Percentiles rank a stretch among this genome's conserved stretches.
Conservation (phyloP, 495 filamentous ascomycete species). For the Xylaria flabelliformis region DNA sequence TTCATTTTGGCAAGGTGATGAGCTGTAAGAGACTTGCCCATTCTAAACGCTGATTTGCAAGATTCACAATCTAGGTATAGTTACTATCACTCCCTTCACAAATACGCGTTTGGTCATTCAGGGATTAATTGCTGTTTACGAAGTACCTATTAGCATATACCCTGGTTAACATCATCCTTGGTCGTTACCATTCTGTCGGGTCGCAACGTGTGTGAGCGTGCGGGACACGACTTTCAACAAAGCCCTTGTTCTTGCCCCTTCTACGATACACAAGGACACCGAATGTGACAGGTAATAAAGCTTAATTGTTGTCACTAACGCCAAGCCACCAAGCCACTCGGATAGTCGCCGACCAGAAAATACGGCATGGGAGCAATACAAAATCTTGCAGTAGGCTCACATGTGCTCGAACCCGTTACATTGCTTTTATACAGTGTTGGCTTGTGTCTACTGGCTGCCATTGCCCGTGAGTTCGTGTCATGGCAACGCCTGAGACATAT, state of each 20-base stretch:
- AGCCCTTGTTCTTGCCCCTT: background rate
- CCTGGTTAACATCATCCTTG: background rate
- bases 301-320: background rate
- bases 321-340: constrained; percentile 14
- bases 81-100: background rate
- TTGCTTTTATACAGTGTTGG: constrained; percentile 13
- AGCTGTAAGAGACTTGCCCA: background rate
- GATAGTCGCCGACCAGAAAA: background rate
- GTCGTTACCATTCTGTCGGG: constrained; percentile 17
- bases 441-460: constrained; percentile 11
- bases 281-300: background rate
- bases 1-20: background rate
- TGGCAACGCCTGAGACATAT: constrained; percentile 38
- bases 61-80: background rate
- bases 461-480: constrained; percentile 14
- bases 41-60: background rate
- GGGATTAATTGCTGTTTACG: background rate
- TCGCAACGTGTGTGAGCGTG: background rate
- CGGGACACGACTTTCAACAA: background rate
- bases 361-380: constrained; percentile 13
- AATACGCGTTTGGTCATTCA: background rate
- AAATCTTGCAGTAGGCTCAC: background rate
- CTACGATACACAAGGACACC: background rate
- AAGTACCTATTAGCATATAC: too few species aligned
- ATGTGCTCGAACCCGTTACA: background rate